Evolutionary conservation across 2,329 filamentous ascomycete species (phyloP).

Genomic region (Westerdykella sp.): DNA sequence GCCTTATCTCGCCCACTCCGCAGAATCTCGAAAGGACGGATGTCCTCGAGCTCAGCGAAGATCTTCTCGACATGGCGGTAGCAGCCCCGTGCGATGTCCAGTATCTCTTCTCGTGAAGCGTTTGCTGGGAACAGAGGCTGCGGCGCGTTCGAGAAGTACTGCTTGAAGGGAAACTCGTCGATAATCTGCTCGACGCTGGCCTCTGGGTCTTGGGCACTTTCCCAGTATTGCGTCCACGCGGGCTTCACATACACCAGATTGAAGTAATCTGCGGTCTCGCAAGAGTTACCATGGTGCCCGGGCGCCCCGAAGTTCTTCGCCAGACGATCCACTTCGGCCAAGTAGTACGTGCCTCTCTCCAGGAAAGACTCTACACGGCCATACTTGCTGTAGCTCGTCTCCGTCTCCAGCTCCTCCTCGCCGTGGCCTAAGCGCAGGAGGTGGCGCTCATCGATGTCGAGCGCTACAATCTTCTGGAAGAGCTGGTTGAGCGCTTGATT

Average conservation of each 20-base stretch:
- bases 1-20: slow-evolving; percentile 84
- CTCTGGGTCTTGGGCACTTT: slow-evolving; percentile 53
- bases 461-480: slow-evolving; percentile 93
- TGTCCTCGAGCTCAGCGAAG: slow-evolving; percentile 87
- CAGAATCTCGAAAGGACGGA: slow-evolving; percentile 90
- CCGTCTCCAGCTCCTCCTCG: slow-evolving; percentile 85
- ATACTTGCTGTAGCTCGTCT: slow-evolving; percentile 85
- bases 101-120: slow-evolving; percentile 57
- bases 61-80: slow-evolving; percentile 84
- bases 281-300: slow-evolving; percentile 91
- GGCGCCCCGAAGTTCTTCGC: slow-evolving; percentile 79
- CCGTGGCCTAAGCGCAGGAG: slow-evolving; percentile 87
- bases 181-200: slow-evolving; percentile 58
- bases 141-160: slow-evolving; percentile 80
- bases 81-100: slow-evolving; percentile 78
- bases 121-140: slow-evolving; percentile 72
- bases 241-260: slow-evolving; percentile 86
- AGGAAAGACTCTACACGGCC: slow-evolving; percentile 93
- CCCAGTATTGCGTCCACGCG: slow-evolving; percentile 79
- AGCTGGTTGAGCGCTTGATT: slow-evolving; percentile 97
- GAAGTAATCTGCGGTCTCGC: slow-evolving; percentile 96
- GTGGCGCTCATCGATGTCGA: slow-evolving; percentile 94
- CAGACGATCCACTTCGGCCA: slow-evolving; percentile 79
- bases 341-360: slow-evolving; percentile 71
- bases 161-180: slow-evolving; percentile 75